These are phyloP conservation scores for Inonotus hispidus DNA, from an alignment of 1,284 basidiomycete genomes.

Conservation along the genomic window DNA sequence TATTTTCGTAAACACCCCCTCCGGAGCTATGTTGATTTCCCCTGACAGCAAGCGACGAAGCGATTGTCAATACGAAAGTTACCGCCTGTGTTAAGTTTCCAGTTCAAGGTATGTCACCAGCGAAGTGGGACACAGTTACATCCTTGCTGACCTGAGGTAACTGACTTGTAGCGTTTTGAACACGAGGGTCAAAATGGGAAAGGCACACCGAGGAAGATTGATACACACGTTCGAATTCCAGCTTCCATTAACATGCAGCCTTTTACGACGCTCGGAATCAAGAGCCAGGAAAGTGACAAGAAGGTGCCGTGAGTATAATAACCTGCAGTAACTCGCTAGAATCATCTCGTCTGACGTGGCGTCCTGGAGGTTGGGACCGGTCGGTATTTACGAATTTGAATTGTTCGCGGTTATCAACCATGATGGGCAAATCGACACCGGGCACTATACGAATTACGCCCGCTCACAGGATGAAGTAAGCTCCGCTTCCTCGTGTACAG, in stretches of 20 bases:
- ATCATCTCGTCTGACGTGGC: neutral
- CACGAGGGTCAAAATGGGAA: slow-evolving; percentile 63
- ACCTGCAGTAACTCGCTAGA: too few relatives aligned
- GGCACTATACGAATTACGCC: slow-evolving; percentile 87
- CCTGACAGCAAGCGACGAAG: slow-evolving; percentile 68
- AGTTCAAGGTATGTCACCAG: slow-evolving; percentile 74
- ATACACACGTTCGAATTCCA: slow-evolving; percentile 80
- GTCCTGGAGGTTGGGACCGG: slow-evolving; percentile 41
- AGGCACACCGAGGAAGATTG: slow-evolving; percentile 75
- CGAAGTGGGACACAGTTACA: neutral
- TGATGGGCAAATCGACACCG: slow-evolving; percentile 91
- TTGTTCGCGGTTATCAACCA: slow-evolving; percentile 93
- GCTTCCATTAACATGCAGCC: slow-evolving; percentile 83
- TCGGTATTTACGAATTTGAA: slow-evolving; percentile 83
- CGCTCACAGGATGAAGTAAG: slow-evolving; percentile 70
- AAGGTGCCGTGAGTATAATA: slow-evolving; percentile 26
- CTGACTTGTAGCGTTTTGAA: slow-evolving; percentile 73
- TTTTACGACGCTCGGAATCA: slow-evolving; percentile 66
- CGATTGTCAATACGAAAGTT: slow-evolving; percentile 81
- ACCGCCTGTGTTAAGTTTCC: slow-evolving; percentile 89
- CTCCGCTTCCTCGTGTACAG: slow-evolving; percentile 16
- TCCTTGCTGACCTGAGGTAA: slow-evolving; percentile 1
- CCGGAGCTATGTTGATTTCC: neutral
- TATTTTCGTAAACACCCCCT: neutral
- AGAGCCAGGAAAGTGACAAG: slow-evolving; percentile 33